A percentile compares a stretch with the other conserved stretches of the same genome.
Conservation (phyloP, 148 eudicot genomes). For the Diospyros lotus region DNA sequence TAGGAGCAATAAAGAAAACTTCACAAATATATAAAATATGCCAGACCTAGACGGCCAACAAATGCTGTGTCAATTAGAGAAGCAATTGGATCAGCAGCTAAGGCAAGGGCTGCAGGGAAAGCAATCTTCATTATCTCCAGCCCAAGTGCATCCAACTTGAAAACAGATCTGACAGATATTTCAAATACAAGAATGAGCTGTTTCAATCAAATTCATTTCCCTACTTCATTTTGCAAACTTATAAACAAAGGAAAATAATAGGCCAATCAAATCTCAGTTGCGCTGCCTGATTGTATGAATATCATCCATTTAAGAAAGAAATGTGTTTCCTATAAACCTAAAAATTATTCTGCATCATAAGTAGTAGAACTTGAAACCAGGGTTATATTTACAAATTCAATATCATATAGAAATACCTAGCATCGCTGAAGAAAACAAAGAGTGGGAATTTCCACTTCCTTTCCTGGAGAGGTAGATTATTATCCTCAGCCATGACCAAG, state of each 20-base stretch:
- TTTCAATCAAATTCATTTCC: neutral
- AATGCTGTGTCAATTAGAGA: slow-evolving; percentile 89
- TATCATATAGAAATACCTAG: slow-evolving; percentile 34
- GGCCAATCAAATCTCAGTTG: neutral
- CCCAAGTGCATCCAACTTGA: slow-evolving; percentile 76
- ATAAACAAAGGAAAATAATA: slow-evolving; percentile 2
- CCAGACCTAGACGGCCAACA: slow-evolving; percentile 71
- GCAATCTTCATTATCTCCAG: slow-evolving; percentile 73
- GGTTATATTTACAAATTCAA: neutral
- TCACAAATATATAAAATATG: neutral
- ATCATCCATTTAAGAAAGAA: neutral
- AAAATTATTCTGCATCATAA: neutral
- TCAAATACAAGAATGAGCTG: slow-evolving; percentile 2
- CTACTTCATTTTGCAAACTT: neutral
- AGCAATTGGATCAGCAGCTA: slow-evolving; percentile 93
- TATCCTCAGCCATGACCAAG: slow-evolving; percentile 33
- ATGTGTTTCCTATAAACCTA: neutral
- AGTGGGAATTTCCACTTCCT: slow-evolving; percentile 46
- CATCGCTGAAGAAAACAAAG: slow-evolving; percentile 68
- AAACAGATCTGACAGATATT: slow-evolving; percentile 41
- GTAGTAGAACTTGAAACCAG: neutral
- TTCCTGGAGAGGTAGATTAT: slow-evolving; percentile 17
- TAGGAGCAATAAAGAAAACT: slow-evolving; percentile 1
- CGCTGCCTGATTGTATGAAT: neutral
- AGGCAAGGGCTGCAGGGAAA: slow-evolving; percentile 83